Percentiles rank a stretch among this genome's conserved stretches.
phyloP scores from a whole-genome alignment of 345 rosid genomes.

The Anastatica hierochuntica region DNA sequence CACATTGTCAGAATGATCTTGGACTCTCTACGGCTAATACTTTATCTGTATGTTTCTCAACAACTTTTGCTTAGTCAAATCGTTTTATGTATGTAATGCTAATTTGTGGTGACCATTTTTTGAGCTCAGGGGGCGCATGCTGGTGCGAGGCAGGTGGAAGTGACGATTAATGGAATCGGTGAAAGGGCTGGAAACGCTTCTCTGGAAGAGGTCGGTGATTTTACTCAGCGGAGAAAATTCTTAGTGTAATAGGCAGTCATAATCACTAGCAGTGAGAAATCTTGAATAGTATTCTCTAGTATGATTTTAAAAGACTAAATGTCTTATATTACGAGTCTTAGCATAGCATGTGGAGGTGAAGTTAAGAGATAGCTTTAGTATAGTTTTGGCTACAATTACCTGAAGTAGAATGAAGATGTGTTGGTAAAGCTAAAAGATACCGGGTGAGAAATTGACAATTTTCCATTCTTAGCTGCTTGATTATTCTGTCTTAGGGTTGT shows the following conservation, averaged over 20 bases:
- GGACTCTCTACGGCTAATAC: slow-evolving; percentile 98
- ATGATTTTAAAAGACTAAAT: neutral
- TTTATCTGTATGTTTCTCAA: slow-evolving; percentile 47
- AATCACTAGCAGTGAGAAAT: too few species aligned
- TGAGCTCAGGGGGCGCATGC: slow-evolving; percentile 71
- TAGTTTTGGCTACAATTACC: slow-evolving; percentile 7
- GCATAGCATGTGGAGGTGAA: too few species aligned
- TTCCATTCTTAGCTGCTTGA: neutral
- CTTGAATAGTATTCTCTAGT: neutral
- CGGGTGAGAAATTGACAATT: neutral
- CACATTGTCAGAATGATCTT: slow-evolving; percentile 99
- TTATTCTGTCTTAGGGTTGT: neutral
- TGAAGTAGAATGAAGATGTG: neutral
- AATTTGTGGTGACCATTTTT: slow-evolving; percentile 8
- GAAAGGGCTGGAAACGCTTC: slow-evolving; percentile 99
- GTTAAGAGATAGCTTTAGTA: neutral
- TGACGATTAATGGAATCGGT: slow-evolving; percentile 93
- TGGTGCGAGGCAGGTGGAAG: slow-evolving; percentile 95
- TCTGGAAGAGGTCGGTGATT: slow-evolving; percentile 66
- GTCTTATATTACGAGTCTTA: too few species aligned
- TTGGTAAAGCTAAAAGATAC: neutral
- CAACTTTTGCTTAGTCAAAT: neutral
- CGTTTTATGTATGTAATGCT: slow-evolving; percentile 5
- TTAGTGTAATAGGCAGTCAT: neutral
- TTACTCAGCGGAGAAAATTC: neutral